These are phyloP conservation scores for Candida vaughaniae DNA, from an alignment of 805 yeast genomes.

Conservation along the genomic window DNA sequence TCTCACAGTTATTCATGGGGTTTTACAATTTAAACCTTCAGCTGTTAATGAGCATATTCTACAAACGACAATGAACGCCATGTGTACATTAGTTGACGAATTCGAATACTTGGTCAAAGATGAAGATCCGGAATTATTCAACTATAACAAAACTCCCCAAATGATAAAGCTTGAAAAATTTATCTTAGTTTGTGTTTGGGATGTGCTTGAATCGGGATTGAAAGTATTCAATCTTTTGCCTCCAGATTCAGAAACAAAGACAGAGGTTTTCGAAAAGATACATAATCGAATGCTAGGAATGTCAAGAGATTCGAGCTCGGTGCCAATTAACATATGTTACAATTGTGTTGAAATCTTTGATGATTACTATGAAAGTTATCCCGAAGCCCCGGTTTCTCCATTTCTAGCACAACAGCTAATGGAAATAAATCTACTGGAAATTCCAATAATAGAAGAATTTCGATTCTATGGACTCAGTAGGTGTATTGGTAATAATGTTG, in stretches of 20 bases:
- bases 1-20: slow-evolving; percentile 53
- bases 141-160: slow-evolving; percentile 11
- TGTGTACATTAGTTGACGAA: slow-evolving; percentile 17
- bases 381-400: slow-evolving; percentile 8
- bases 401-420: slow-evolving; percentile 26
- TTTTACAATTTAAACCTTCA: slow-evolving; percentile 58
- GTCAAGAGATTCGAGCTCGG: slow-evolving; percentile 13
- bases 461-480: slow-evolving; percentile 55
- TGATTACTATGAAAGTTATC: slow-evolving; percentile 28
- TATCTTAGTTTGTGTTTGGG: slow-evolving; percentile 51
- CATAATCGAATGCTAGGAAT: slow-evolving; percentile 8
- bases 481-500: slow-evolving; percentile 50
- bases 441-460: slow-evolving; percentile 39
- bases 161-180: slow-evolving; percentile 42
- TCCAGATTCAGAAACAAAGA: slow-evolving; percentile 1
- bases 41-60: slow-evolving; percentile 48
- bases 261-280: slow-evolving; percentile 1
- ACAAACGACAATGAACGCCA: slow-evolving; percentile 13
- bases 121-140: slow-evolving; percentile 20
- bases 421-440: slow-evolving; percentile 40
- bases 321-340: slow-evolving; percentile 50
- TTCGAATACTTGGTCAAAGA: slow-evolving; percentile 13
- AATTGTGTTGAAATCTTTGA: slow-evolving; percentile 55
- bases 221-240: slow-evolving; percentile 3
- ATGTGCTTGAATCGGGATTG: slow-evolving; percentile 51